A percentile compares a stretch with the other conserved stretches of the same genome.
phyloP scores from a whole-genome alignment of 345 rosid species.

The Capsella bursapastoris region DNA sequence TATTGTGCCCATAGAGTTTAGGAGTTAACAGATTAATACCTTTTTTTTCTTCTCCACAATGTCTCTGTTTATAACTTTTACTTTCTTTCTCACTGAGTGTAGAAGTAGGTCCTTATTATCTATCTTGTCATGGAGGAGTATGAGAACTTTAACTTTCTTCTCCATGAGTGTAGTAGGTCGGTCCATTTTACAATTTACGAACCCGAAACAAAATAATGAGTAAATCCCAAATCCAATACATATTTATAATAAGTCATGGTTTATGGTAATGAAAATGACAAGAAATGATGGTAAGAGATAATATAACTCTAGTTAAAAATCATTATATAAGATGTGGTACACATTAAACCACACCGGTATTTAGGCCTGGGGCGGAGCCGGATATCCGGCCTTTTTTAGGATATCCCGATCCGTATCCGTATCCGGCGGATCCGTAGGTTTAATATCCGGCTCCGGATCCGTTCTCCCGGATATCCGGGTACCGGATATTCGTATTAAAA shows the following conservation, averaged over 20 bases:
- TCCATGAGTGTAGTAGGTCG: background rate
- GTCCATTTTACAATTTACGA: background rate
- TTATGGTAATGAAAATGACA: background rate
- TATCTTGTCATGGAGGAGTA: constrained; percentile 9
- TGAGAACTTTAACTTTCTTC: constrained; percentile 18
- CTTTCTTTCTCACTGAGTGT: constrained; percentile 8
- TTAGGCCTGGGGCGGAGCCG: too few species aligned
- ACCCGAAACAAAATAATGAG: background rate
- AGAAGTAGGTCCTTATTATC: constrained; percentile 1
- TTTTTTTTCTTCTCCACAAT: constrained; percentile 16
- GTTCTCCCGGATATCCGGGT: too few species aligned
- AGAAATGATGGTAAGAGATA: background rate
- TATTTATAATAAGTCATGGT: background rate
- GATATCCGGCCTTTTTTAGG: too few species aligned
- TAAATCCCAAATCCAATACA: background rate
- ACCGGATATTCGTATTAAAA: too few species aligned
- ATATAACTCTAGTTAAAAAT: background rate
- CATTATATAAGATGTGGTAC: background rate
- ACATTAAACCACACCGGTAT: background rate
- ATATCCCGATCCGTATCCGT: too few species aligned
- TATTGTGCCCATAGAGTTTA: constrained; percentile 20
- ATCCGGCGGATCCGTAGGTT: too few species aligned
- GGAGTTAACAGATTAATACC: constrained; percentile 17
- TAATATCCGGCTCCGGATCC: too few species aligned
- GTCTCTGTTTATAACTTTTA: constrained; percentile 26